Base-by-base conservation (phyloP, 2,329 filamentous ascomycete species). In the Kalaharituber pfeilii region DNA sequence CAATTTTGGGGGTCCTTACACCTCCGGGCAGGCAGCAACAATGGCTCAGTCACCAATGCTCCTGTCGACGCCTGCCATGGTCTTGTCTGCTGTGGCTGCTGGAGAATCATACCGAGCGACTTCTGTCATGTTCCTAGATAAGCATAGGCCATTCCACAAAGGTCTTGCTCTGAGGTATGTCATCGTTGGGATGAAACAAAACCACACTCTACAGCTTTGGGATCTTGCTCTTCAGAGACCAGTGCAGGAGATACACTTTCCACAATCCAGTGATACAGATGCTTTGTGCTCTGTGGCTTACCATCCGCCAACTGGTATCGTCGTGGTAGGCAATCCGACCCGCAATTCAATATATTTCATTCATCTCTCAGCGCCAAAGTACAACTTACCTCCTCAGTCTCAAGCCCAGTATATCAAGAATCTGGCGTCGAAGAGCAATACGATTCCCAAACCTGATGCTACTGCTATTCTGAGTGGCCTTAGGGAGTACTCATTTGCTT, bases 251-350 rank as follows among this genome's bases (percentile, higher is more conserved):
- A 82, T 98, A 67, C 91, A 94, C 67, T 80, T 98, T 54, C 91
- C 91, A 1, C 89, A 98, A 66, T 85, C 85, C 70, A 94, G 91
- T 66, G 89, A 96, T 67, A 93, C 86, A 2, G 89, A 95, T 69
- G 87, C 87, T n/a, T 89, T 96, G 57, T 98, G 91, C 74, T 96
- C 88, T 67, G 84, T 98, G 66, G 82, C 84, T 66, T 98, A 96
- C 68, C 88, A 98, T 67, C 83, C 91, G 5, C 77, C 80, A 59
- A 91, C 88, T 27, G 88, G 89, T 55, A 94, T 96, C 71, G 84
- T 98, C 66, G 80, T 93, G 57, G 84, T 98, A 57, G 93, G 89
- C 30, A 91, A 98, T 65, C 91, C 93, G 9, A 96, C 89, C 1
- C 81, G 91, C 60, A 98, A 98, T 72, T 95, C 88, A 6, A 81